Conservation (phyloP, 2,329 filamentous ascomycete species). For the Penicillium nordicum region DNA sequence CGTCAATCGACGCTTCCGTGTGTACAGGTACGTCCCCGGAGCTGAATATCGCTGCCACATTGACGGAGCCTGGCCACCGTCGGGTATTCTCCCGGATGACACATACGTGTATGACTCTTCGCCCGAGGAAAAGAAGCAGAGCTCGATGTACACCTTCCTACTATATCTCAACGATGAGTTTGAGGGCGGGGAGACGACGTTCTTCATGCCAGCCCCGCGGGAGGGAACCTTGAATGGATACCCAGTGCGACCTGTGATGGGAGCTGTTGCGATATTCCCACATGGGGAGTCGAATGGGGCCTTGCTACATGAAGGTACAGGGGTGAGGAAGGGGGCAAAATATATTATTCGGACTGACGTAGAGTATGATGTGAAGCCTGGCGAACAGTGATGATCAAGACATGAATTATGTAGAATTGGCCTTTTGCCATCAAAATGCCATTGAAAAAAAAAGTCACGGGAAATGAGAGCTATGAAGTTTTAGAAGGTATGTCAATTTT, state of each 20-base stretch:
- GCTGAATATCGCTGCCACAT: constrained; percentile 71
- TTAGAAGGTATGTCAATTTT: background rate
- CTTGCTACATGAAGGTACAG: constrained; percentile 66
- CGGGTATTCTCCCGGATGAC: constrained; percentile 57
- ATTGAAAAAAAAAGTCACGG: background rate
- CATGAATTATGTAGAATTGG: background rate
- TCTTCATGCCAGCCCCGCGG: constrained; percentile 62
- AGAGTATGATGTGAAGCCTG: constrained; percentile 59
- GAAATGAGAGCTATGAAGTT: background rate
- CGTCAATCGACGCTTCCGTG: constrained; percentile 66
- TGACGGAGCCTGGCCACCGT: constrained; percentile 70
- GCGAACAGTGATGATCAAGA: constrained; percentile 4
- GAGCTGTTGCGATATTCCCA: constrained; percentile 65
- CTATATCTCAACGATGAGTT: constrained; percentile 71
- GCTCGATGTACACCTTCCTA: constrained; percentile 66
- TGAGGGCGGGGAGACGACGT: constrained; percentile 67
- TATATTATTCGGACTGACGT: constrained; percentile 71
- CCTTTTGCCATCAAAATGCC: background rate
- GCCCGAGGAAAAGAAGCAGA: constrained; percentile 57
- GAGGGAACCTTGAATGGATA: constrained; percentile 69
- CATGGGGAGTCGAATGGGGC: constrained; percentile 66
- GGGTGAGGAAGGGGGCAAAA: constrained; percentile 62
- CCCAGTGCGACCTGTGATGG: constrained; percentile 65
- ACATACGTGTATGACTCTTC: constrained; percentile 66
- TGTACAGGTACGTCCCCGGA: constrained; percentile 69